Base-by-base conservation (phyloP, 768 basidiomycete species). In the Leccinum boreale region DNA sequence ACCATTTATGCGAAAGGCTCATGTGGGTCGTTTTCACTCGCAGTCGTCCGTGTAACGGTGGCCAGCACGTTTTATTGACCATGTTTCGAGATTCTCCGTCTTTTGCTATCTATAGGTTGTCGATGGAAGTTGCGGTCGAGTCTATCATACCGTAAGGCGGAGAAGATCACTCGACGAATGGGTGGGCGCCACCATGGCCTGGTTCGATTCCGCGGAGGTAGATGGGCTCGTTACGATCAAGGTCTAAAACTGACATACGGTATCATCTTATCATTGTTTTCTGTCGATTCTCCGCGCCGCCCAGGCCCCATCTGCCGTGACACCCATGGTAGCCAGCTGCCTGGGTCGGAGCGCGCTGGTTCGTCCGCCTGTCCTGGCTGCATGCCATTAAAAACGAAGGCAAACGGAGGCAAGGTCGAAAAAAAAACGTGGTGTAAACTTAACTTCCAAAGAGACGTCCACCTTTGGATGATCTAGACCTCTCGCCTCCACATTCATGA, bases 161-260 rank as follows among this genome's bases (percentile, higher is more conserved):
- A 57, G 33, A 58, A 61, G 47, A 28, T 21, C 33, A 52, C 12
- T 26, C 54, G 45, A 35, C 49, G 47, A 59, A 46, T 50, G 12
- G 24, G 21, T 21, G 35, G n/a, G 19, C 11, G 56, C 50, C 56
- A 51, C 42, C 29, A 23, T 29, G 55, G 24, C 5, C 12, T 49
- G 52, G 36, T 55, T 57, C 23, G 56, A 60, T 58, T 60, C 69
- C 69, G 69, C 69, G 68, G 68, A 66, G 55, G 56, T 50, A 48
- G 45, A 50, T 21, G 14, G 48, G 56, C 19, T 36, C 26, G 23
- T 31, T 33, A 14, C 36, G 65, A 59, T 70, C 59, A 50, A 61
- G 50, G 54, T 29, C 39, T 53, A 57, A 15, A 52, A 36, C 46
- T 45, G 58, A 61, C 56, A 19, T 44, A 44, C 42, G 19, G 4